phyloP scores from a whole-genome alignment of 2,329 filamentous ascomycete species.

The Aspergillus eucalypticola region DNA sequence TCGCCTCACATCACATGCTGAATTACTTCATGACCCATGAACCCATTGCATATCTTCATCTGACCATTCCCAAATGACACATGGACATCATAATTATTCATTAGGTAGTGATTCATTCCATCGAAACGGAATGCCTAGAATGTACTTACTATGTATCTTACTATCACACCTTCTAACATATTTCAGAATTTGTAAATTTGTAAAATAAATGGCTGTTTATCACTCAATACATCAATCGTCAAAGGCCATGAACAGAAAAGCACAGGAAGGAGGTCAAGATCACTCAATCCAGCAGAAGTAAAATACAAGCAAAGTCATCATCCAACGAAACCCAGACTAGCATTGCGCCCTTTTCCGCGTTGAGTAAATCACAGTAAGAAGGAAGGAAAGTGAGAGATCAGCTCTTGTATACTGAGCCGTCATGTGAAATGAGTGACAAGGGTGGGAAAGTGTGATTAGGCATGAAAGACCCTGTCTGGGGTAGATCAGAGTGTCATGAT shows the following conservation, averaged over 20 bases:
- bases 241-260: slow-evolving; percentile 1
- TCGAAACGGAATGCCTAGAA: too few relatives aligned
- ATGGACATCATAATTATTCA: too few relatives aligned
- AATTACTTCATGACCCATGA: too few relatives aligned
- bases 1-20: too few relatives aligned
- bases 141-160: too few relatives aligned
- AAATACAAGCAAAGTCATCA: neutral
- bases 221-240: slow-evolving; percentile 13
- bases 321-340: neutral
- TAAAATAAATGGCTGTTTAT: slow-evolving; percentile 7
- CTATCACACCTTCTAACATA: neutral
- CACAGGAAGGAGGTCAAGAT: neutral
- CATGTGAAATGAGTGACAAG: neutral
- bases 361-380: neutral
- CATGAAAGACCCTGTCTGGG: neutral
- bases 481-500: neutral
- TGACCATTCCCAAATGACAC: too few relatives aligned
- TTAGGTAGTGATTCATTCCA: too few relatives aligned
- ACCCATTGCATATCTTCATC: too few relatives aligned
- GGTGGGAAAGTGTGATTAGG: neutral
- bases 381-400: neutral
- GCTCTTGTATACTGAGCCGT: neutral
- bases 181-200: neutral
- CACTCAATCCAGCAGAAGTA: neutral
- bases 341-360: neutral